Conservation (phyloP, 176 grass and related monocot species). For the Pontederia paniculata region DNA sequence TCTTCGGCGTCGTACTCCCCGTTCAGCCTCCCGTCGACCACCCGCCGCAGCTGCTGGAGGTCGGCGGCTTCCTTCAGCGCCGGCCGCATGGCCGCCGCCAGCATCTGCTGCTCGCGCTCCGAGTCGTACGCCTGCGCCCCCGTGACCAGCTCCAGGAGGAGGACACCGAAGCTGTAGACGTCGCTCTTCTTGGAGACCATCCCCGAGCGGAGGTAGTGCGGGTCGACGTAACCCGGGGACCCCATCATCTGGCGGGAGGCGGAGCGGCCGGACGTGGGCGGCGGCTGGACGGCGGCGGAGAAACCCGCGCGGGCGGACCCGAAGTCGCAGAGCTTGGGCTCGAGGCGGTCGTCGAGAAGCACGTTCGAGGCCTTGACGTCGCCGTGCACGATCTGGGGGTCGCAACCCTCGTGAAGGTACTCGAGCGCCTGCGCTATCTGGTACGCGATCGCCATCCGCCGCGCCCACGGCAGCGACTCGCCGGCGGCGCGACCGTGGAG, state of each 20-base stretch:
- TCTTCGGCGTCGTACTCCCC: conserved; percentile 21
- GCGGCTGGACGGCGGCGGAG: conserved; percentile 52
- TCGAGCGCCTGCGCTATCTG: conserved; percentile 68
- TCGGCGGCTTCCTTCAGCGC: conserved; percentile 23
- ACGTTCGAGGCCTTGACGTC: conserved; percentile 18
- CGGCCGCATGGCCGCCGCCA: conserved; percentile 41
- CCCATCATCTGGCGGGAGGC: conserved; percentile 33
- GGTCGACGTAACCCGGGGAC: conserved; percentile 81
- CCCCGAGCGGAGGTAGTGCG: conserved; percentile 88
- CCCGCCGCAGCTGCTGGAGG: conserved; percentile 12
- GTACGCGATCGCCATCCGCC: conserved; percentile 26
- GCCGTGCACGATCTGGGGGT: conserved; percentile 23
- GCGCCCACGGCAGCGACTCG: conserved; percentile 23
- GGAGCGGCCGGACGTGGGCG: conserved; percentile 35
- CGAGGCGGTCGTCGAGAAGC: conserved; percentile 22
- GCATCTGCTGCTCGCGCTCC: conserved; percentile 37
- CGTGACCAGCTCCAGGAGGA: conserved; percentile 81
- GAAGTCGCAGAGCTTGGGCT: conserved; percentile 36
- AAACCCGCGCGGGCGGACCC: conserved; percentile 57
- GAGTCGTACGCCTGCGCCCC: conserved; percentile 71
- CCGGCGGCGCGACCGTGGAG: conserved; percentile 12
- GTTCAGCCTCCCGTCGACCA: conserved; percentile 33
- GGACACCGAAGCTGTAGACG: conserved; percentile 91
- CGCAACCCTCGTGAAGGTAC: conserved; percentile 47
- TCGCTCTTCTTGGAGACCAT: conserved; percentile 89